phyloP scores from a whole-genome alignment of 352 stramenopile genomes.

The Globisporangium rhizosaccharum region DNA sequence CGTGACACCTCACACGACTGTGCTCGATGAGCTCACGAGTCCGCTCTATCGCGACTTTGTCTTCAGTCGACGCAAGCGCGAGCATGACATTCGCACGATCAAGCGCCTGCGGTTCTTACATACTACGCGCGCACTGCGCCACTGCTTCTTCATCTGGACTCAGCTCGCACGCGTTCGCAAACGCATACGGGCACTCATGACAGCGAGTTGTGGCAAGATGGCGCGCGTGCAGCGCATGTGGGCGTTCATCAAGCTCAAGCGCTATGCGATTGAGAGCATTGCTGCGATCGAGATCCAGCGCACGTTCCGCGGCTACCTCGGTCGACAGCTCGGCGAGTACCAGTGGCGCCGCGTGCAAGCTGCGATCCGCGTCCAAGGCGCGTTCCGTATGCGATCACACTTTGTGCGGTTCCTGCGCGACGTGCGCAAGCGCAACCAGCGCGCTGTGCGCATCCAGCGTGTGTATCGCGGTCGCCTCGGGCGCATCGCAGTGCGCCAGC shows the following conservation, averaged over 20 bases:
- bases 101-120: slow-evolving; percentile 47
- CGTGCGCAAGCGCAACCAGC: slow-evolving; percentile 30
- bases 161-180: slow-evolving; percentile 27
- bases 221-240: slow-evolving; percentile 26
- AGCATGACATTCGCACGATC: slow-evolving; percentile 45
- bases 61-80: slow-evolving; percentile 34
- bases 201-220: slow-evolving; percentile 22
- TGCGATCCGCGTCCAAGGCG: slow-evolving; percentile 48
- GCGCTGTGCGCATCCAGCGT: slow-evolving; percentile 52
- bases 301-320: slow-evolving; percentile 40
- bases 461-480: slow-evolving; percentile 56
- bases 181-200: slow-evolving; percentile 26
- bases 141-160: slow-evolving; percentile 37
- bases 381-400: slow-evolving; percentile 60
- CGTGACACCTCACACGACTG: slow-evolving; percentile 35
- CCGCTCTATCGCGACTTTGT: slow-evolving; percentile 48
- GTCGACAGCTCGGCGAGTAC: slow-evolving; percentile 25
- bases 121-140: slow-evolving; percentile 30
- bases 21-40: slow-evolving; percentile 51
- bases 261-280: slow-evolving; percentile 35
- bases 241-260: slow-evolving; percentile 38
- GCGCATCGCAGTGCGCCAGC: slow-evolving; percentile 28
- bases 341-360: slow-evolving; percentile 43
- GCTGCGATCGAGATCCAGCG: slow-evolving; percentile 64
- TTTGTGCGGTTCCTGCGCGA: slow-evolving; percentile 40